Base-by-base conservation (phyloP, 495 filamentous ascomycete genomes). In the Filosporella fistucella region DNA sequence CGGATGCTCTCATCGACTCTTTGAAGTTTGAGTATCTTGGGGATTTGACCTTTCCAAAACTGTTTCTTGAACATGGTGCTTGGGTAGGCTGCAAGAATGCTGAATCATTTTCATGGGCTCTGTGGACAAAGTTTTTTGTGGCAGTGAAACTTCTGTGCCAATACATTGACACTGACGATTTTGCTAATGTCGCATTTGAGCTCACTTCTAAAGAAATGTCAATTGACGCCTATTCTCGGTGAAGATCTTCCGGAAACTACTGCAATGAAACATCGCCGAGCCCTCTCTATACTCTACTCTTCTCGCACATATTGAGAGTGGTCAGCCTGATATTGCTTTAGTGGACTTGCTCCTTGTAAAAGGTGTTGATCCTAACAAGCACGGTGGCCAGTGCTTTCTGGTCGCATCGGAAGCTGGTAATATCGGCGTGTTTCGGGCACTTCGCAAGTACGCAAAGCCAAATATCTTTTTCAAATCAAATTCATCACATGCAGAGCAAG, bases 61-160 rank as follows among this genome's bases (percentile, higher is more conserved):
- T 47, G 38, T 29, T 47, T 37, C 44, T 47, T 17, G 44, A 37
- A 20, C 23, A 47, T 47, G 44, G 44, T 17, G 44, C 44, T n/a
- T 47, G 30, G 4, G n/a, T 33, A 12, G 22, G 44, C 30, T 47
- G 38, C 38, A n/a, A 37, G 38, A 47, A 47, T 3, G 30, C 30
- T 20, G 22, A 47, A n/a, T n/a, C 32, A 21, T 47, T 37, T 33
- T 47, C 44, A 4, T 5, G 36, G n/a, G 44, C 44, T 25, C 44
- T 47, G 36, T 22, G 30, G 3, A 33, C 44, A 20, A 47, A 37
- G 30, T 36, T 21, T 37, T 33, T 36, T 33, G 21, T 37, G 44
- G 44, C 44, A 21, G 30, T 47, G 14, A 47, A 21, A 18, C 44
- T 47, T 38, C 44, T 47, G 32, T 36, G 17, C 30, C 29, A 47